Base-by-base conservation (phyloP, 2,329 filamentous ascomycete genomes). In the Trichoderma koningiopsis region DNA sequence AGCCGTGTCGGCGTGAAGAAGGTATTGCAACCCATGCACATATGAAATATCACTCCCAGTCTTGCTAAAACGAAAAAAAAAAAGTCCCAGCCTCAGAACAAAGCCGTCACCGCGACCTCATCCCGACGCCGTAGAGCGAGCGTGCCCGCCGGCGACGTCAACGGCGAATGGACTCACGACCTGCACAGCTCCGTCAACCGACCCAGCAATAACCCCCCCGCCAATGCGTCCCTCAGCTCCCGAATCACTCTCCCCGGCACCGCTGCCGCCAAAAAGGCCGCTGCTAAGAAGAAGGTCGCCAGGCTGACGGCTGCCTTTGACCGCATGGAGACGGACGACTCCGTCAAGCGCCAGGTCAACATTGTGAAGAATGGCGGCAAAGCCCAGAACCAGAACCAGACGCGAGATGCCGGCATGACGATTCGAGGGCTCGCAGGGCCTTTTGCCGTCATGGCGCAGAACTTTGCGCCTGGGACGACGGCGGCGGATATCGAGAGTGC, bases 401-500 rank as follows among this genome's bases (percentile, higher is more conserved):
- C 70, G 53, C 74, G 72, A 27, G 56, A 47, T 27, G 77, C 79
- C 70, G 89, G 90, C 24, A 86, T 95, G 57, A 89, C 86, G 43
- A 94, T 96, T 72, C 85, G 88, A 65, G 92, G 92, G n/a, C 82
- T 91, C 10, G 89, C 89, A 0, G 90, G 91, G 0, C 91, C 91
- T 1, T 92, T 87, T 74, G 86, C 87, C 22, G 87, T 96, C 29
- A 86, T 93, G 77, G 92, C 91, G 3, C 90, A 92, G 79, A 96
- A 96, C 82, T 93, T 96, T 77, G 92, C 92, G 14, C 88, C 88
- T 2, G 92, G 92, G 47, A 96, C 92, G 0, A 94, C 92, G 7
- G 91, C 90, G 1, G 91, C 91, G 35, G 92, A 96, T 76, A 93
- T 96, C 70, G 91, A 94, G 82, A 92, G 90, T 74, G 92, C 92